Evolutionary conservation across 768 basidiomycete species (phyloP), one percentile per base, ranked within the genome.

Genomic region (Collybia sp.): DNA sequence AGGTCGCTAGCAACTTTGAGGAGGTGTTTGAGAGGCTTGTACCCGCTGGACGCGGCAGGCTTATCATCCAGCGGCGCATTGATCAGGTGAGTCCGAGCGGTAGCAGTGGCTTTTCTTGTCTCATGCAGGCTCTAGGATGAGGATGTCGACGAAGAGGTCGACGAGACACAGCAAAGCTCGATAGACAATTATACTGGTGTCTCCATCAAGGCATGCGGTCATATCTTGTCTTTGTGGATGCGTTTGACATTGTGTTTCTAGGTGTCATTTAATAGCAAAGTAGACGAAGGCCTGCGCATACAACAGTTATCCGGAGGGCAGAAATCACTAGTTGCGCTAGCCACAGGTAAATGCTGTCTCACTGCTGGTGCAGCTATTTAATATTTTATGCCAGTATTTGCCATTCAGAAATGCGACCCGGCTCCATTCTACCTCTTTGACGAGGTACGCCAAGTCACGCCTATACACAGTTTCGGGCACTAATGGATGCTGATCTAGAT

Each of bases 351-450:
- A 68, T 51, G 10, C 12, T 5, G 9, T 34, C 12, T 18, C n/a
- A 16, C 38, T 16, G 15, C 15, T 20, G 20, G 11, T 38, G 18
- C 43, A 41, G 3, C 17, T 42, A 2, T 8, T 19, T 42, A 55
- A 33, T 13, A 2, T 35, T 42, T 13, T 40, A n/a, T n/a, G 25
- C 1, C 58, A 90, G 94, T 99, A 18, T 98, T 99, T 58, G 93
- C 95, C 12, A 98, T 98, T 54, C 96, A 99, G 67, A 97, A 96
- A 66, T 98, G 95, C 60, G 96, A 99, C 58, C 96, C 96, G 1
- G 95, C 96, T 0, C 96, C 96, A 1, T 99, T 99, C 71, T 98
- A 98, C 65, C 75, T 99, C n/a, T 98, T 99, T 57, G 96, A 99
- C 60, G 96, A 98, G 73, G 86, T 85, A 49, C 17, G 54, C 50